Base-by-base conservation (phyloP, 2,329 filamentous ascomycete species). In the Aspergillus viridinutans region DNA sequence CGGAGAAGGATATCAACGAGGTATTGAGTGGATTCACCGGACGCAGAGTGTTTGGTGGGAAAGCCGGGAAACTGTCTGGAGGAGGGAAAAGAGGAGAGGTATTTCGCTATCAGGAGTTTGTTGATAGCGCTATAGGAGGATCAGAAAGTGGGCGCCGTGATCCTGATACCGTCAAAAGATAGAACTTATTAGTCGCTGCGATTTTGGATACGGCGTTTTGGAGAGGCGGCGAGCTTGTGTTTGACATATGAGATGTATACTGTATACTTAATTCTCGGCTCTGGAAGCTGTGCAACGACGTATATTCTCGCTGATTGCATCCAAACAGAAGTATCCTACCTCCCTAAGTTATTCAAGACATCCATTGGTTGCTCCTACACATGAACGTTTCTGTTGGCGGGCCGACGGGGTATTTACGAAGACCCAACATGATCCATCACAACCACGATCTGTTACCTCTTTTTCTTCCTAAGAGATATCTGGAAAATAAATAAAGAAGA, bases 41-140 rank as follows among this genome's bases (percentile, higher is more conserved):
- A 0, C 83, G 91, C 56, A 83, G 90, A 59, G 91, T 90, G 0
- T 96, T 97, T 74, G 89, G 86, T 49, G 90, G 81, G 1, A 72
- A 72, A 54, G 65, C 61, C 45, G 67, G 65, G 14, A 73, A 65
- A 71, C 79, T 61, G 75, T 84, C 59, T 61, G 87, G 68, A 75
- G 81, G 66, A 52, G 68, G 69, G 6, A 88, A 87, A 69, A 83
- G 89, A 60, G 90, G 90, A 0, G 93, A 97, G 58, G 92, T 97
- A 0, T 97, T 99, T 75, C 85, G 87, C 68, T 99, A 97, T 71
- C 86, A 90, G 60, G 94, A 99, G 57, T 97, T 97, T 76, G 90
- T 97, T 61, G 83, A 81, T 61, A 87, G 83, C 26, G 78, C 90
- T 51, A 80, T 83, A 64, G 86, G 86, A 2, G 80, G 82, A 7